Base-by-base conservation (phyloP, 257 asterid genomes). In the Solanum peruvianum region DNA sequence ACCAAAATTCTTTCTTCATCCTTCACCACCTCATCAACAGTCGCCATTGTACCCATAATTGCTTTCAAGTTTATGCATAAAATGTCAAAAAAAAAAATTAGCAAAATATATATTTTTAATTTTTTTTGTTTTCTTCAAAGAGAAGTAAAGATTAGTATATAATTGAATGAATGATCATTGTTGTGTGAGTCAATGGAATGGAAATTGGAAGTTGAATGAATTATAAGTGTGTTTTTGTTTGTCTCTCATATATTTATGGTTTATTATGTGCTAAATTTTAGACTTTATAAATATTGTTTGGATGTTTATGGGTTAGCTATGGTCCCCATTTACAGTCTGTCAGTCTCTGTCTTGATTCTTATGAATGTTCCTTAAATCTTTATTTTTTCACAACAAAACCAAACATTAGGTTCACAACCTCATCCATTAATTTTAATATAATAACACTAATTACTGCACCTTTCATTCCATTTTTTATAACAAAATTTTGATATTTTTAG, bases 271-370 rank as follows among this genome's bases (percentile, higher is more conserved):
- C 75, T 44, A 85, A 69, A 73, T 47, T 35, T 84, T 35, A 35
- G 21, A 56, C 11, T 82, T 45, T 44, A 45, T 66, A 58, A 42
- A 80, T 77, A 47, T 45, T 78, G 70, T 25, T 71, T 35, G 52
- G 87, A 66, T 66, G 72, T 18, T 81, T 81, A 49, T 49, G 88
- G 86, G 75, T 88, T 23, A 37, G 73, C 85, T 52, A 89, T 44
- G 98, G 96, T 93, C 98, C 99, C 95, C 90, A 86, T 37, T 84
- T 90, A 94, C 98, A 96, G 98, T 90, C 98, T 96, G 98, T 93
- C 98, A 92, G 85, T 62, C 91, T 86, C 87, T 93, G 96, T 90
- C 96, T 86, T 92, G 91, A 94, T 92, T 90, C 91, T 76, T 81
- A 88, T 93, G 95, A 90, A 90, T 89, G 92, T 89, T 92, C 89